Evolutionary conservation across 1,284 basidiomycete genomes (phyloP), one percentile per base, ranked within the genome.

Genomic region (Cerioporus squamosus): DNA sequence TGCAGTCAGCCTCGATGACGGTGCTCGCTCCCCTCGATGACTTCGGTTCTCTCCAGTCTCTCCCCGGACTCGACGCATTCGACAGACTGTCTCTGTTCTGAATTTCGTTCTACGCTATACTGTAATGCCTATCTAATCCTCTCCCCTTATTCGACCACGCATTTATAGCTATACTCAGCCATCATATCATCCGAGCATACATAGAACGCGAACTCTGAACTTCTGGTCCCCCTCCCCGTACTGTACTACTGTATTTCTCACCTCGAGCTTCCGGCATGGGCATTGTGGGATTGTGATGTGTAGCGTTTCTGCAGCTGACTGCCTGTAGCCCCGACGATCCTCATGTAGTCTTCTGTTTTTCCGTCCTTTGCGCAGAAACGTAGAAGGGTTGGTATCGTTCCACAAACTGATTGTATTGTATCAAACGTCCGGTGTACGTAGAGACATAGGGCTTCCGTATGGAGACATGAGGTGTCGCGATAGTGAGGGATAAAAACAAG

Each of bases 1-100:
- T 29, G 23, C 17, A 18, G 9, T 6, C 17, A 23, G 20, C 50
- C 50, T 43, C 26, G n/a, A 36, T 20, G 49, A 53, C 18, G 29
- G 29, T n/a, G 10, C 55, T 60, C 23, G 23, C 51, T 0, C 59
- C 59, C 4, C 24, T 61, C 12, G 29, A 49, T 29, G 59, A 47
- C 18, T 44, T 61, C 15, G 44, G 33, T 18, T 42, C 55, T 17
- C 44, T 61, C 5, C 48, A 51, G n/a, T 33, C 55, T 18, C 44
- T 57, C 22, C 55, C 55, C 9, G 55, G 51, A 39, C 38, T 61
- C 20, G 59, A 61, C 20, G 52, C 52, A 7, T 51, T 61, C n/a
- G 55, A 47, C n/a, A 29, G 33, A n/a, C 49, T 57, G 0, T 57
- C 51, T 22, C 36, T 61, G 29, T 57, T 47, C 23, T 61, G 47